Evolutionary conservation across 306 rosid genomes (phyloP).

Genomic region (Rosa lucieae): DNA sequence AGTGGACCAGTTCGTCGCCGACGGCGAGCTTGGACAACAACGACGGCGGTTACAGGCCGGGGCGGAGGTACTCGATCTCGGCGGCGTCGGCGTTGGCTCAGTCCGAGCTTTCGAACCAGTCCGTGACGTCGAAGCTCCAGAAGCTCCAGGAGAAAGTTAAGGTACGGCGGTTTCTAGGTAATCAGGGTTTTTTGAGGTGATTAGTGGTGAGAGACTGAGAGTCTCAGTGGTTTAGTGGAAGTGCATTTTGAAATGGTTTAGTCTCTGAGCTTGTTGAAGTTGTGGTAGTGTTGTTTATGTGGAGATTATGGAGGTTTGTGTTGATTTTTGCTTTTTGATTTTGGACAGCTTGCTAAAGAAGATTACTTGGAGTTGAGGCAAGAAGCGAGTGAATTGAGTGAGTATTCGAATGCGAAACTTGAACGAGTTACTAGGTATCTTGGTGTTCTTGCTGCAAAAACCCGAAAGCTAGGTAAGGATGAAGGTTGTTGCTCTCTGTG

Average conservation of each 20-base stretch:
- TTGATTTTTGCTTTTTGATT: conserved; percentile 12
- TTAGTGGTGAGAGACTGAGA: neutral
- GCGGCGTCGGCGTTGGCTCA: conserved; percentile 58
- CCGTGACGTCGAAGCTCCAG: conserved; percentile 59
- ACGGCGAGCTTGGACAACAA: conserved; percentile 31
- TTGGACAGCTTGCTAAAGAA: conserved; percentile 81
- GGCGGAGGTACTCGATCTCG: conserved; percentile 76
- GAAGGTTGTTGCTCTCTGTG: neutral
- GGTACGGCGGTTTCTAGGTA: conserved; percentile 40
- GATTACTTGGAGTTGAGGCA: conserved; percentile 83
- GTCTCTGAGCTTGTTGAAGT: neutral
- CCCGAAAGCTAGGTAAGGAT: conserved; percentile 70
- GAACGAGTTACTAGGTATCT: conserved; percentile 91
- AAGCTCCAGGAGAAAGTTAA: conserved; percentile 69
- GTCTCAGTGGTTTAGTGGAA: neutral
- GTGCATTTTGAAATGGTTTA: conserved; percentile 1
- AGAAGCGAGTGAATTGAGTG: conserved; percentile 91
- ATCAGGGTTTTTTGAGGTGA: conserved; percentile 4
- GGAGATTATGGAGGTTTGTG: neutral
- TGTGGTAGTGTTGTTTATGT: neutral
- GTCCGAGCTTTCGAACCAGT: conserved; percentile 46
- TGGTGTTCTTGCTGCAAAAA: conserved; percentile 88
- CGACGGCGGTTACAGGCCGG: conserved; percentile 48
- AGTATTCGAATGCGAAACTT: conserved; percentile 89
- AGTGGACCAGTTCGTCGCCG: conserved; percentile 42